Percentiles rank a stretch among this genome's conserved stretches.
These are phyloP conservation scores for Jamesozyma jinghongensis DNA, from an alignment of 805 yeast species.

Conservation along the genomic window DNA sequence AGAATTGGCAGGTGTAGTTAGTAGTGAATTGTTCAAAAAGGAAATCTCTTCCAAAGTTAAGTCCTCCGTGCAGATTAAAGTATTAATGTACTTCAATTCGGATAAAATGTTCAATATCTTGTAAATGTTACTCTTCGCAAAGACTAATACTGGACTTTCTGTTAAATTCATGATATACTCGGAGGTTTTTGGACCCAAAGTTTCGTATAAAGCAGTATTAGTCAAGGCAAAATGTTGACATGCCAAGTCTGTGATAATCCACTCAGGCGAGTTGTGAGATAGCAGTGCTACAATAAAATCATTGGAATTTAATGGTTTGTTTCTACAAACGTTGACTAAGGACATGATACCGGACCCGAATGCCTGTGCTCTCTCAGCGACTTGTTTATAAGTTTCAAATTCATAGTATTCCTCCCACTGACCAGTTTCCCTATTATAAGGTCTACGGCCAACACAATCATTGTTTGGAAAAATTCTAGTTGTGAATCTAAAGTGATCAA, in stretches of 20 bases:
- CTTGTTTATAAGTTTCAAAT: constrained; percentile 36
- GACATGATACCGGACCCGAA: constrained; percentile 50
- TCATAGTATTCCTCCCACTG: constrained; percentile 36
- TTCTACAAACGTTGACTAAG: constrained; percentile 33
- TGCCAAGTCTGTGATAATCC: constrained; percentile 64
- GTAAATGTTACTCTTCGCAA: constrained; percentile 43
- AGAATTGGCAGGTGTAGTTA: constrained; percentile 20
- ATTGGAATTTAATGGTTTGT: constrained; percentile 22
- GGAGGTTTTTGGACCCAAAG: constrained; percentile 51
- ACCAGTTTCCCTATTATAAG: constrained; percentile 25
- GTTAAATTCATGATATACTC: constrained; percentile 53
- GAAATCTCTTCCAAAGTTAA: constrained; percentile 30
- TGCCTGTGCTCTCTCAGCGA: constrained; percentile 35
- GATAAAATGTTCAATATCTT: constrained; percentile 40
- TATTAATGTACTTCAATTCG: constrained; percentile 35
- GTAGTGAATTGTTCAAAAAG: constrained; percentile 25
- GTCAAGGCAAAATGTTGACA: constrained; percentile 48
- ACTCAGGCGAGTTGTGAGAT: constrained; percentile 53
- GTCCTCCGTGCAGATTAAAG: constrained; percentile 49
- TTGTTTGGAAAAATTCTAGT: constrained; percentile 30
- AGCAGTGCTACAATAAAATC: constrained; percentile 47
- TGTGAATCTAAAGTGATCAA: constrained; percentile 37
- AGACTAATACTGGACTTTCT: constrained; percentile 51
- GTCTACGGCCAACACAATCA: constrained; percentile 42
- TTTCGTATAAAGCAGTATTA: constrained; percentile 49